Percentiles rank a stretch among this genome's conserved stretches.
Conservation (phyloP, 305 asterid genomes). For the Salvia sclarea region DNA sequence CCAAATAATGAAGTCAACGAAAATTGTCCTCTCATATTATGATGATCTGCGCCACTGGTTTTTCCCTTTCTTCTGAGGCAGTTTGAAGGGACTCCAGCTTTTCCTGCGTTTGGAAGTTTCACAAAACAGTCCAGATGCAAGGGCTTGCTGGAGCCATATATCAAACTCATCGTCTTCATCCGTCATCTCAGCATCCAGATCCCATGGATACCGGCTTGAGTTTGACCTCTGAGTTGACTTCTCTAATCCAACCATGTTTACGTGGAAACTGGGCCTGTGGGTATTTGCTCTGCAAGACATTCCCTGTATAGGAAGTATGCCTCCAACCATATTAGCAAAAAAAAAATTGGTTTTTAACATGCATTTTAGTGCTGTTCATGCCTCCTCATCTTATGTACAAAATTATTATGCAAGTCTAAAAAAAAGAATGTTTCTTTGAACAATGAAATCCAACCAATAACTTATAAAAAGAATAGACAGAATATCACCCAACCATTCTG, state of each 20-base stretch:
- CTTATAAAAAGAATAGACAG: no score
- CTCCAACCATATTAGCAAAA: neutral
- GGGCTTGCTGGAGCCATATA: constrained; percentile 95
- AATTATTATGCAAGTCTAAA: neutral
- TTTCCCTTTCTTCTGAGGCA: constrained; percentile 78
- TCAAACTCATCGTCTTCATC: constrained; percentile 97
- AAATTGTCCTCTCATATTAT: constrained; percentile 38
- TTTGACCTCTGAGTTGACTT: constrained; percentile 69
- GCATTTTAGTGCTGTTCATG: neutral
- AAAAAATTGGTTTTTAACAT: neutral
- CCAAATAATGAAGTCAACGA: constrained; percentile 1
- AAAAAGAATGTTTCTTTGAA: neutral
- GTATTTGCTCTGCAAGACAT: constrained; percentile 99
- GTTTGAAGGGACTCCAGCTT: constrained; percentile 98
- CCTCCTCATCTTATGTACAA: no score
- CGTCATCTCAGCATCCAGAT: constrained; percentile 92
- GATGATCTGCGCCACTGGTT: constrained; percentile 89
- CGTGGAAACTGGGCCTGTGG: constrained; percentile 97
- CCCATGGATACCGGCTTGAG: constrained; percentile 94
- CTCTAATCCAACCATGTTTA: constrained; percentile 96
- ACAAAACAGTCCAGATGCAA: constrained; percentile 91
- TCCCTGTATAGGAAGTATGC: no score
- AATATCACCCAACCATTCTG: no score
- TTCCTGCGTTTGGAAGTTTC: constrained; percentile 90
- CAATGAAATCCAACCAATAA: neutral